These are phyloP conservation scores for Brettanomyces anomalus DNA, from an alignment of 805 yeast species.

Conservation along the genomic window DNA sequence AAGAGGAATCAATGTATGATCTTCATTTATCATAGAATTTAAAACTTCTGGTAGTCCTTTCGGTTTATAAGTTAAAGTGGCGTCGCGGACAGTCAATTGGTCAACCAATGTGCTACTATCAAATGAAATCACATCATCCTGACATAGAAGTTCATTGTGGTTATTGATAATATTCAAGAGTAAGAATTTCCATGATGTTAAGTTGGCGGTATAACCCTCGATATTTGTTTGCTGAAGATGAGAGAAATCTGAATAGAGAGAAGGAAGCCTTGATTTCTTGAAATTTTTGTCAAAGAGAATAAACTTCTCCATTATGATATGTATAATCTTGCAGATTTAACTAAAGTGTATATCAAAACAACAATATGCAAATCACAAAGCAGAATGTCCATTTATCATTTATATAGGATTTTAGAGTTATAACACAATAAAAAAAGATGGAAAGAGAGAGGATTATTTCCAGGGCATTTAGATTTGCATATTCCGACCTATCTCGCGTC, in stretches of 20 bases:
- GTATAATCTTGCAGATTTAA: no score
- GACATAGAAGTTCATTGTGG: constrained; percentile 17
- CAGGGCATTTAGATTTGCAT: no score
- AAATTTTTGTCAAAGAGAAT: constrained; percentile 24
- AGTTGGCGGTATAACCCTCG: constrained; percentile 43
- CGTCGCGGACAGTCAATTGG: constrained; percentile 7
- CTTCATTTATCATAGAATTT: constrained; percentile 15
- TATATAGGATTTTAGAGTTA: no score
- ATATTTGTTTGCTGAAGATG: constrained; percentile 33
- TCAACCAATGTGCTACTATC: constrained; percentile 11
- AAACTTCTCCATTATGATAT: neutral
- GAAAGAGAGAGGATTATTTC: no score
- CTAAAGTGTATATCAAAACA: no score
- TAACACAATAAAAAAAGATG: no score
- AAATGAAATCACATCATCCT: constrained; percentile 17
- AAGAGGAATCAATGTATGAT: constrained; percentile 15
- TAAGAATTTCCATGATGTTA: constrained; percentile 36
- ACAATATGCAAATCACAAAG: no score
- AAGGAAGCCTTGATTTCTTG: constrained; percentile 29
- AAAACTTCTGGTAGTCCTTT: constrained; percentile 19
- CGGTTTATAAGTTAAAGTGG: constrained; percentile 11
- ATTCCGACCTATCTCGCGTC: no score
- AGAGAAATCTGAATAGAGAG: constrained; percentile 40
- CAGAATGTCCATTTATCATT: no score
- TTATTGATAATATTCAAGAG: constrained; percentile 20